Evolutionary conservation across 2,329 filamentous ascomycete genomes (phyloP), one percentile per base, ranked within the genome.

Genomic region (Fusarium nodosum): DNA sequence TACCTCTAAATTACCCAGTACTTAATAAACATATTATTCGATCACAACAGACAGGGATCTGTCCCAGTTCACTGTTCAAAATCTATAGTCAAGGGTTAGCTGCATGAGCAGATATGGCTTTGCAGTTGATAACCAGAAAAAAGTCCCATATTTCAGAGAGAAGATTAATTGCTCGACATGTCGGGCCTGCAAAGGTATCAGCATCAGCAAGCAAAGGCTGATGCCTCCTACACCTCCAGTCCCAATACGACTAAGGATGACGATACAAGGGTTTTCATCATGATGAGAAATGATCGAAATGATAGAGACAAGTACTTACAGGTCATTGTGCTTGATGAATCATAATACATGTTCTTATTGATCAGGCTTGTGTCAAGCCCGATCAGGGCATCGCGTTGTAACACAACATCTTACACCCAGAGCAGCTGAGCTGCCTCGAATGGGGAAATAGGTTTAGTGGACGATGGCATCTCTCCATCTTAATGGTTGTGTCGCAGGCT

Each of bases 211-310:
- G 69, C 67, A 59, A 44, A 69, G 68, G 73, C 72, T 56, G 72
- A 71, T 78, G 72, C 73, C 63, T 81, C 79, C 50, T 81, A 65
- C 72, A 68, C 68, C 74, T 68, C 68, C 68, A 72, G 68, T 69
- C 71, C 68, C 64, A 77, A 80, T 97, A 90, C 87, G 93, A 85
- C 93, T 97, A 97, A 97, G 93, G 93, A 97, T 97, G 93, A 97
- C 93, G 91, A 94, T 94, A 94, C 73, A 66, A 82, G 87, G 80
- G 79, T 85, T 94, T 89, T 96, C 93, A 95, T 97, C 93, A 95
- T 91, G 64, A 65, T 67, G 62, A 64, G 68, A 51, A 18, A 30
- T 53, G 42, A n/a, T 34, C 20, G 8, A 46, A 56, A 47, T 33
- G 4, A 45, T 33, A 56, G 42, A 45, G 7, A 22, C 7, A 22